Evolutionary conservation across 306 rosid genomes (phyloP).

Genomic region (Cyamopsis tetragonoloba): DNA sequence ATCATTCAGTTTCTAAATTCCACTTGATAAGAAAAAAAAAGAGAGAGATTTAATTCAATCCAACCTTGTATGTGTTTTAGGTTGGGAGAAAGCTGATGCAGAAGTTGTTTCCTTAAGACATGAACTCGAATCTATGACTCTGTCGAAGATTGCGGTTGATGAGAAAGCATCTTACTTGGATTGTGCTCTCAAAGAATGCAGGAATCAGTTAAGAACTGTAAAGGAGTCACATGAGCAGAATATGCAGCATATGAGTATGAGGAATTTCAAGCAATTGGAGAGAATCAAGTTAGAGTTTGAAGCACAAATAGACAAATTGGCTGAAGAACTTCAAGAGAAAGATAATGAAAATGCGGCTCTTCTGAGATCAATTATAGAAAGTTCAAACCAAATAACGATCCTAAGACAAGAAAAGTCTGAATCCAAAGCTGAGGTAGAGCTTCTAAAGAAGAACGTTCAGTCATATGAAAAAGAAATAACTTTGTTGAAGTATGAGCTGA

Average conservation of each 20-base stretch:
- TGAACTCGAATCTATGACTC: constrained; percentile 72
- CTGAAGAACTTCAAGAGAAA: constrained; percentile 61
- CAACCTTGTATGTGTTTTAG: constrained; percentile 34
- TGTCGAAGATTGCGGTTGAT: constrained; percentile 67
- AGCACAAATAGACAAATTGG: constrained; percentile 55
- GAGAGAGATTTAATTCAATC: neutral
- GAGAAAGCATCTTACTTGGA: constrained; percentile 79
- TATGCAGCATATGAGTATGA: constrained; percentile 62
- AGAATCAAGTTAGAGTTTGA: constrained; percentile 72
- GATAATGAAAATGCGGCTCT: constrained; percentile 60
- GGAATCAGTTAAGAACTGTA: constrained; percentile 69
- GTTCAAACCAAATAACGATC: constrained; percentile 61
- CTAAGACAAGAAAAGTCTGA: constrained; percentile 71
- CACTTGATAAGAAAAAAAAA: neutral
- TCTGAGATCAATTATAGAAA: constrained; percentile 73
- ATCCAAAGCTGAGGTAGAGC: constrained; percentile 73
- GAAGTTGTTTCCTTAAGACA: constrained; percentile 69
- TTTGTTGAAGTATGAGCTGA: constrained; percentile 78
- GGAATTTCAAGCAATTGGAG: constrained; percentile 70
- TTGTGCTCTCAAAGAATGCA: constrained; percentile 88
- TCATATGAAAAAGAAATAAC: constrained; percentile 73
- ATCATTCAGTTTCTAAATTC: neutral
- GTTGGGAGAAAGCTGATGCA: constrained; percentile 97
- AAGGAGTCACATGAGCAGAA: constrained; percentile 80
- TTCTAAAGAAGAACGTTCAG: constrained; percentile 51